Base-by-base conservation (phyloP, 202 grass and related monocot species). In the Carex arenaria region DNA sequence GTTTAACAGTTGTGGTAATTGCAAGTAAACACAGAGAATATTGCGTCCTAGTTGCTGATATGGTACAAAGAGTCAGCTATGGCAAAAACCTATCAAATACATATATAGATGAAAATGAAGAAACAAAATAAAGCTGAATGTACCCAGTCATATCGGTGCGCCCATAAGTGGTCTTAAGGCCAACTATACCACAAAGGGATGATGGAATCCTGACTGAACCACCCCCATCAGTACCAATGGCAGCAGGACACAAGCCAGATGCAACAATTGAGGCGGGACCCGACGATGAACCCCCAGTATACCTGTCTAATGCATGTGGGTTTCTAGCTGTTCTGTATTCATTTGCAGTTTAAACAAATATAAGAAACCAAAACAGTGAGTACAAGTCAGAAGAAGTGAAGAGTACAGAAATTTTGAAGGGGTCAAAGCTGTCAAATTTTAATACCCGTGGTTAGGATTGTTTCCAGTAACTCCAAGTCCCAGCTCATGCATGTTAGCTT, bases 401-500 rank as follows among this genome's bases (percentile, higher is more conserved):
- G 26, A 86, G 63, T 68, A 91, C 7, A n/a, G 23, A 32, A 5
- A 8, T 55, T 60, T 74, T 51, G 68, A 59, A 30, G 73, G 62
- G 14, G 40, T 75, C 82, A 78, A 61, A 71, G 26, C 71, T 56
- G 28, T 77, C 28, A 57, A 77, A 67, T 10, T 7, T 54, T 17
- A 66, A 57, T 92, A 98, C 96, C 96, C 96, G 70, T 98, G 90
- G 81, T 92, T 98, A 86, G 96, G 88, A 92, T 98, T 98, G 86
- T 95, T 98, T 82, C 96, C 96, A 3, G 96, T 98, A 67, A 92
- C 91, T 18, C 96, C 96, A 85, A 98, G 88, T 31, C 96, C 96
- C 49, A 98, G 83, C 78, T 98, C 96, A 80, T 98, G 96, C 96
- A 98, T 98, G 86, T 98, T 98, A 79, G 93, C 96, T 89, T 98